Percentiles rank a stretch among this genome's conserved stretches.
These are phyloP conservation scores for Otatea glauca DNA, from an alignment of 176 grass and related monocot species.

Conservation along the genomic window DNA sequence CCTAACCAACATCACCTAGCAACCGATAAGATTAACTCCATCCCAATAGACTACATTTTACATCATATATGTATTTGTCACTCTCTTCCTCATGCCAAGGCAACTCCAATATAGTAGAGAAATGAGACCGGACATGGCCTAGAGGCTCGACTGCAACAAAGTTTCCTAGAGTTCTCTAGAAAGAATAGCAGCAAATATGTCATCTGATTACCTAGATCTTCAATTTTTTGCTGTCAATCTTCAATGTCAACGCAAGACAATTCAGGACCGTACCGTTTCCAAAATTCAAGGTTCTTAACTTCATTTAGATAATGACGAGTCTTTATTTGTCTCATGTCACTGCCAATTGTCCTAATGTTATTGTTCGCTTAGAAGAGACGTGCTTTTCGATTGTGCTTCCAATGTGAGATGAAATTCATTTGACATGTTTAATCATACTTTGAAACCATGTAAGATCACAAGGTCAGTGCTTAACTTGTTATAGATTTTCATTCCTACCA, in stretches of 20 bases:
- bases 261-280: not conserved
- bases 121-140: too few relatives aligned
- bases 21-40: not conserved
- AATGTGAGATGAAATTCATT: not conserved
- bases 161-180: too few relatives aligned
- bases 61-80: not conserved
- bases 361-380: not conserved
- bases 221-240: too few relatives aligned
- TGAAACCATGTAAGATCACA: not conserved
- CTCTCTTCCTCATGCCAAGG: too few relatives aligned
- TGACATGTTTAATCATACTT: not conserved
- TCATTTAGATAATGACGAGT: not conserved
- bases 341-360: not conserved
- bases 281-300: not conserved
- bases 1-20: too few relatives aligned
- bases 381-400: not conserved
- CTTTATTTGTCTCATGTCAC: not conserved
- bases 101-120: not conserved
- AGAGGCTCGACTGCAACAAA: too few relatives aligned
- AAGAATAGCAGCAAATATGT: too few relatives aligned
- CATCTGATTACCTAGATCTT: too few relatives aligned
- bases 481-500: too few relatives aligned
- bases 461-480: not conserved
- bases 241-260: not conserved
- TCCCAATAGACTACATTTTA: not conserved